Conservation (phyloP, 2,329 filamentous ascomycete genomes). For the Ophiostoma angusticollis region DNA sequence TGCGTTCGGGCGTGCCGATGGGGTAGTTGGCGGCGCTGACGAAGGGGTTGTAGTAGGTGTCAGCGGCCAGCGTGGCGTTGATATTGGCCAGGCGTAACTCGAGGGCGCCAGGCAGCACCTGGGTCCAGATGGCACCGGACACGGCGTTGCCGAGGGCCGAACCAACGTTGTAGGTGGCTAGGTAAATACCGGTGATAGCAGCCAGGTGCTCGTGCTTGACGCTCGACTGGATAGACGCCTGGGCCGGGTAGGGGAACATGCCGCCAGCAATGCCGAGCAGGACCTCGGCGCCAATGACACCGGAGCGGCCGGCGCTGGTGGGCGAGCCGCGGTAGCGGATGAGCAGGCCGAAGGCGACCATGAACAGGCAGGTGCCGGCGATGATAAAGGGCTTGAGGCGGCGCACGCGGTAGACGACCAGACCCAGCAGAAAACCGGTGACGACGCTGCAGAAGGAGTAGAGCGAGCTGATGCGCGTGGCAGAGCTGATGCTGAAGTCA, state of each 20-base stretch:
- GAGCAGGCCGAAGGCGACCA: conserved; percentile 52
- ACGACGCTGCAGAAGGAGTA: conserved; percentile 47
- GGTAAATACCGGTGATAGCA: conserved; percentile 49
- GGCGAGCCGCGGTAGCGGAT: conserved; percentile 48
- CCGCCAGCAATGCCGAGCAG: conserved; percentile 51
- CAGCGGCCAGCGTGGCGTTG: conserved; percentile 26
- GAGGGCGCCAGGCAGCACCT: conserved; percentile 38
- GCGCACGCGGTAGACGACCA: conserved; percentile 43
- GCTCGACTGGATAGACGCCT: conserved; percentile 30
- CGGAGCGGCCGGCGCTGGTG: conserved; percentile 30
- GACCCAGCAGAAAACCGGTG: conserved; percentile 40
- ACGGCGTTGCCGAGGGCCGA: conserved; percentile 47
- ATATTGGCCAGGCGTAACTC: conserved; percentile 13
- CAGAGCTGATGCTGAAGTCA: conserved; percentile 40
- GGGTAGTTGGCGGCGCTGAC: conserved; percentile 22
- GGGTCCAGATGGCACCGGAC: conserved; percentile 50
- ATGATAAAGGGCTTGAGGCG: conserved; percentile 53
- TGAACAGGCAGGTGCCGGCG: conserved; percentile 44
- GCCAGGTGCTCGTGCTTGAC: conserved; percentile 42
- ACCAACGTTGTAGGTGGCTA: conserved; percentile 51
- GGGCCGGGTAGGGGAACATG: conserved; percentile 42
- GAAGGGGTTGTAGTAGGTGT: conserved; percentile 26
- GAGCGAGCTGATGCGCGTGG: conserved; percentile 46
- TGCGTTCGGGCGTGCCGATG: conserved; percentile 30
- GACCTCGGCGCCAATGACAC: conserved; percentile 49